Evolutionary conservation across 139 green algal genomes (phyloP).

Genomic region (Chlorella sorokiniana): DNA sequence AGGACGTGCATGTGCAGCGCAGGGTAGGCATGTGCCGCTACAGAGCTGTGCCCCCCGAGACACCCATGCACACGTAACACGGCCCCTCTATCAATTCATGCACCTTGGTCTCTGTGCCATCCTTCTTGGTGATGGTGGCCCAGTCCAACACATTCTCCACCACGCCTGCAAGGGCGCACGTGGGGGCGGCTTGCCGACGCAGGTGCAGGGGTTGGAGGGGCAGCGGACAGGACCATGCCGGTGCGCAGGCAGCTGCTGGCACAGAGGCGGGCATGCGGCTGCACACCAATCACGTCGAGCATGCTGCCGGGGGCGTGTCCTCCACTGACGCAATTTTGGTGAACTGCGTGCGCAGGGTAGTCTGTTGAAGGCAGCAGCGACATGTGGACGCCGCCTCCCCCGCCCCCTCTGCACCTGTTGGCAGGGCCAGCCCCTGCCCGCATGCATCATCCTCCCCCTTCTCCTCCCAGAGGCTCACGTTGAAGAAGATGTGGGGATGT

Average conservation of each 20-base stretch:
- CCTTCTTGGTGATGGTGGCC: slow-evolving; percentile 74
- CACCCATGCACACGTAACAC: no score
- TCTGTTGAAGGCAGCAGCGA: background rate
- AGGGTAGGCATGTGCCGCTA: no score
- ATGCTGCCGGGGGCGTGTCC: slow-evolving; percentile 61
- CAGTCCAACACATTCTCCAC: slow-evolving; percentile 69
- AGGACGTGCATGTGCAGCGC: no score
- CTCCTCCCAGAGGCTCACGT: slow-evolving; percentile 48
- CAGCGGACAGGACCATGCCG: background rate
- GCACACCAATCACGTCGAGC: slow-evolving; percentile 84
- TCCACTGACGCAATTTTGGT: slow-evolving; percentile 80
- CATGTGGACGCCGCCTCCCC: background rate
- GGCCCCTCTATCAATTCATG: background rate
- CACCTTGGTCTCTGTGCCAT: slow-evolving; percentile 75
- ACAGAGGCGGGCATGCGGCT: background rate
- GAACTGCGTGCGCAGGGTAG: slow-evolving; percentile 65
- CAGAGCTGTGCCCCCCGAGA: no score
- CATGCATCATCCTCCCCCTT: no score
- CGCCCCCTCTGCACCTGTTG: background rate
- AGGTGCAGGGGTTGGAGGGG: background rate
- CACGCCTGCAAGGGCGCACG: slow-evolving; percentile 46
- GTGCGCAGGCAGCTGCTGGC: background rate
- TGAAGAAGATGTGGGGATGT: slow-evolving; percentile 78
- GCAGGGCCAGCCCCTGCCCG: background rate
- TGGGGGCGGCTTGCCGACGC: background rate